phyloP scores from a whole-genome alignment of 108 stramenopile species.

The Nannochloropsis salina region DNA sequence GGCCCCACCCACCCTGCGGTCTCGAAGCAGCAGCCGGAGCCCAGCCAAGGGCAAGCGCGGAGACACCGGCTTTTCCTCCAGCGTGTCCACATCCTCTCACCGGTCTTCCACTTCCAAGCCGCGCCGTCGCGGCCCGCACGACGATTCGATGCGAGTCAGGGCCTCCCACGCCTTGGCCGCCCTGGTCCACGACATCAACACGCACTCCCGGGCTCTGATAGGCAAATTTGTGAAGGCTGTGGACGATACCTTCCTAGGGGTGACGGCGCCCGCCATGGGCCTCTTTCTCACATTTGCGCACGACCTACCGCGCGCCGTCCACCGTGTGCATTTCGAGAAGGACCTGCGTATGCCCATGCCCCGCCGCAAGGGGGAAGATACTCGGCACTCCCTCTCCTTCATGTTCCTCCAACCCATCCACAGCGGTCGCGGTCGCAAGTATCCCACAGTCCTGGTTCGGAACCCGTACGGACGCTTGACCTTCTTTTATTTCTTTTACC shows the following conservation, averaged over 20 bases:
- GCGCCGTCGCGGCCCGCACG: neutral
- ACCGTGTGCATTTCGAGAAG: slow-evolving; percentile 4
- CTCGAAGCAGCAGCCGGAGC: neutral
- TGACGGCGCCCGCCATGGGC: neutral
- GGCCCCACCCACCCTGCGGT: neutral
- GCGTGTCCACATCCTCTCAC: neutral
- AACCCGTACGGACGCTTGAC: slow-evolving; percentile 1
- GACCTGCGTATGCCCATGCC: slow-evolving; percentile 19
- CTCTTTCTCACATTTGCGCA: slow-evolving; percentile 4
- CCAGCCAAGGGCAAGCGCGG: neutral
- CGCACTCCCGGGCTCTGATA: neutral
- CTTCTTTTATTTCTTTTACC: neutral
- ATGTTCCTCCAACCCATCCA: neutral
- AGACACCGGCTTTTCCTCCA: neutral
- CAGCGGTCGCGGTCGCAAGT: neutral
- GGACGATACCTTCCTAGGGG: neutral
- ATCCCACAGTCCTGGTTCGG: neutral
- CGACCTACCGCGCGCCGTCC: neutral
- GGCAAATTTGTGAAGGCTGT: neutral
- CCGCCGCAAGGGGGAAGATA: neutral
- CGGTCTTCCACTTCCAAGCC: neutral
- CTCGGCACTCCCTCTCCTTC: neutral
- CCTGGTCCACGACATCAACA: neutral
- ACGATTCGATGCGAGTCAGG: neutral
- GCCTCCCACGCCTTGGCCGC: neutral